A percentile compares a stretch with the other conserved stretches of the same genome.
Evolutionary conservation across 441 rosid species (phyloP).

Genomic region (Omphalea diandra): DNA sequence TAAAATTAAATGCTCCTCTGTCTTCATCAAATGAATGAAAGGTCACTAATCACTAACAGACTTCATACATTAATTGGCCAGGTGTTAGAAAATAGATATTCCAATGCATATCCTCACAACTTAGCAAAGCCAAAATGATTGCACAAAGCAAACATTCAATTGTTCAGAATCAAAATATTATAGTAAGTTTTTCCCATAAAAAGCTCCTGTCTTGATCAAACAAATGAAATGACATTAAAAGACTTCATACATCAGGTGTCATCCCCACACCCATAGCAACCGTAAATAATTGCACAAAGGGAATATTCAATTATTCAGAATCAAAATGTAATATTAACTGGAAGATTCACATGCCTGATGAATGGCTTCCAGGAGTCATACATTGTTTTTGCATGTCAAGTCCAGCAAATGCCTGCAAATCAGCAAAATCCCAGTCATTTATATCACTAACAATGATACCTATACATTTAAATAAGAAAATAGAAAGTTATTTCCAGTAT

Average conservation of each 20-base stretch:
- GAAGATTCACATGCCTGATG: slow-evolving; percentile 49
- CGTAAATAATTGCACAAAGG: too few species aligned
- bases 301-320: too few species aligned
- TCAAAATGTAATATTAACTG: slow-evolving; percentile 4
- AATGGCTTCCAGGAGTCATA: slow-evolving; percentile 45
- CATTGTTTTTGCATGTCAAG: slow-evolving; percentile 49
- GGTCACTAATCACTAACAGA: neutral
- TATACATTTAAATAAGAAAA: slow-evolving; percentile 3
- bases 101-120: too few species aligned
- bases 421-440: slow-evolving; percentile 21
- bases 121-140: neutral
- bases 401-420: slow-evolving; percentile 48
- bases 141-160: neutral
- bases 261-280: too few species aligned
- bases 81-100: slow-evolving; percentile 4
- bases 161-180: too few species aligned
- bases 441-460: neutral
- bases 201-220: too few species aligned
- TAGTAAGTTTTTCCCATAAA: too few species aligned
- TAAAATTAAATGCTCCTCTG: too few species aligned
- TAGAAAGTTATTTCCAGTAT: slow-evolving; percentile 10
- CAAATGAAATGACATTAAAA: too few species aligned
- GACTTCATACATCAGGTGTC: too few species aligned
- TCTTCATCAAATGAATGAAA: too few species aligned
- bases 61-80: neutral